Percentiles rank a stretch among this genome's conserved stretches.
These are phyloP conservation scores for Aspergillus kassunensis DNA, from an alignment of 495 filamentous ascomycete species.

Conservation along the genomic window DNA sequence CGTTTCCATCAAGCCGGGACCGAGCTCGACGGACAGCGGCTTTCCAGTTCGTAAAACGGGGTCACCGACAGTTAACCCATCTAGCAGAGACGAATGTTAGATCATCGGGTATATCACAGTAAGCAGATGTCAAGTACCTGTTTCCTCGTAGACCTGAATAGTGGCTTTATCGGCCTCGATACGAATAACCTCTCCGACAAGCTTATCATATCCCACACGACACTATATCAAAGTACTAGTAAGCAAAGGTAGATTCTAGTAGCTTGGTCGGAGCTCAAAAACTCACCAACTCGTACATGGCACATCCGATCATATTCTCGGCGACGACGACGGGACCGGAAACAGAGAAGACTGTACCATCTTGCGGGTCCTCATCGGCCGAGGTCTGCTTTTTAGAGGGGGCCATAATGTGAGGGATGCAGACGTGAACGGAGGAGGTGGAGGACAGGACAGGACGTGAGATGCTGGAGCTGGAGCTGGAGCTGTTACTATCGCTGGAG, in stretches of 20 bases:
- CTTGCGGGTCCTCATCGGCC: conserved; percentile 46
- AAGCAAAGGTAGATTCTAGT: background rate
- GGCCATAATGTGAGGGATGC: conserved; percentile 54
- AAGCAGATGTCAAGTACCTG: conserved; percentile 54
- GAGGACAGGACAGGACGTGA: conserved; percentile 31
- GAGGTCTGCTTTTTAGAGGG: conserved; percentile 49
- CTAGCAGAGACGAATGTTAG: conserved; percentile 38
- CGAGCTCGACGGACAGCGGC: conserved; percentile 94
- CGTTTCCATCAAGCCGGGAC: conserved; percentile 95
- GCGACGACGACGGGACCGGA: conserved; percentile 90
- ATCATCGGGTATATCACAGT: conserved; percentile 6
- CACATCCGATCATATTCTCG: conserved; percentile 97
- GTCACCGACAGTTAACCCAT: conserved; percentile 94
- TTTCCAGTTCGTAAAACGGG: conserved; percentile 87
- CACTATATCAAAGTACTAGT: no score
- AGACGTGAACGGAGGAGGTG: conserved; percentile 29
- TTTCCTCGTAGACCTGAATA: conserved; percentile 99
- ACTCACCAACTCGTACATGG: conserved; percentile 96
- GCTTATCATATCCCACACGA: conserved; percentile 79
- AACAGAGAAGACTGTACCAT: conserved; percentile 53
- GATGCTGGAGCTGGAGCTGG: conserved; percentile 36
- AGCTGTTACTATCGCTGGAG: conserved; percentile 37
- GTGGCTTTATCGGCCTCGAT: conserved; percentile 93
- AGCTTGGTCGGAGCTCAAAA: conserved; percentile 1
- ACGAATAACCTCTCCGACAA: conserved; percentile 97